Base-by-base conservation (phyloP, 352 stramenopile species). In the Globisporangium cylindrosporum region DNA sequence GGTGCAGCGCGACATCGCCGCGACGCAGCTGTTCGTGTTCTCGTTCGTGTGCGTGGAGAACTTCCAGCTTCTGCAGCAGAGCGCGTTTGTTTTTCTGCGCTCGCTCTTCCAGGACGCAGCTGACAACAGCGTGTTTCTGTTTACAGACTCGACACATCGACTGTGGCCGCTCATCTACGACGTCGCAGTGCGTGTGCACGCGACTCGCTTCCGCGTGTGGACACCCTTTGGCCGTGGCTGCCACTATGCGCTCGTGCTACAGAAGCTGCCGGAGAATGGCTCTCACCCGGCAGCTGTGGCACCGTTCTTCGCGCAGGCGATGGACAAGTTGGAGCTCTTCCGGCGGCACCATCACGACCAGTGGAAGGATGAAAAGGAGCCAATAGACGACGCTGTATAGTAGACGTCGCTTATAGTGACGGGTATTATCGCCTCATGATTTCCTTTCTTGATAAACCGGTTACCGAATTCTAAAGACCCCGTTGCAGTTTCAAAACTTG, bases 41-140 rank as follows among this genome's bases (percentile, higher is more conserved):
- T 84, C 81, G 7, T 92, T 92, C 61, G 84, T 92, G 43, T 90
- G 81, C 57, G 84, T 89, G 34, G 84, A 92, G 59, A 92, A 90
- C 61, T 89, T 83, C 24, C 78, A 72, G 54, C 69, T 90, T 15
- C 70, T 92, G 3, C 70, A 73, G 24, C 66, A 80, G 58, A 83
- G 70, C 56, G 57, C 72, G 25, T 92, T 79, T 62, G 59, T 68
- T 4, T 90, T 92, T 46, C 64, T 92, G 0, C 80, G 77, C 14
- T 83, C 79, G 48, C 72, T 92, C 1, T 89, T 92, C 20, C 20
- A 34, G 1, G 38, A 67, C 20, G 78, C 80, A 24, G 62, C 34
- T 6, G 49, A 70, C 1, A 76, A 71, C 46, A 88, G 79, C 64
- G 73, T 76, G 55, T 89, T 92, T 32, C 70, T 90, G 53, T 92